Base-by-base conservation (phyloP, 2,329 filamentous ascomycete genomes). In the Myriangium duriaei region DNA sequence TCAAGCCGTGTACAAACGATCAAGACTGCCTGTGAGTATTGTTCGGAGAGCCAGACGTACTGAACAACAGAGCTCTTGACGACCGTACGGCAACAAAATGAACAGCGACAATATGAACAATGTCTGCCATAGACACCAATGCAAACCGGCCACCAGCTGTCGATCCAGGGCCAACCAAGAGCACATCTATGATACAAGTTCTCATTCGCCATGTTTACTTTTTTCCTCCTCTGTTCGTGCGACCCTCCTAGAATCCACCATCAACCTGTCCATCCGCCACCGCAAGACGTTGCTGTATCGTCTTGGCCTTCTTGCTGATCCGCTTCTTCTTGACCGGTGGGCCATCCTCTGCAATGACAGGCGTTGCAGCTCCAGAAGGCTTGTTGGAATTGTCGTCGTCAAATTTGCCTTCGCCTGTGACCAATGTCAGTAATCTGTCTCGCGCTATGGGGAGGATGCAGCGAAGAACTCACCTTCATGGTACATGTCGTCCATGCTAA, bases 401-500 rank as follows among this genome's bases (percentile, higher is more conserved):
- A 61, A 98, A 98, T 57, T 94, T 78, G 43, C 91, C 91, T 69
- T 98, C 91, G 52, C 88, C 88, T 96, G 53, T 37, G 21, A 44
- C 26, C 30, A 30, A 16, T 2, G 51, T 70, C 55, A 63, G 56
- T 7, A 45, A 46, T 28, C 19, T 17, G 21, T 42, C 28, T 13
- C 15, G 39, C 53, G 45, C 36, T 43, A 30, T 32, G n/a, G 21
- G 30, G 21, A 16, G 9, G n/a, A 12, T 29, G 11, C 12, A 13
- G 21, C 36, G 31, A 11, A 30, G 7, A n/a, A 64, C 83, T 77
- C 60, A 94, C 91, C 91, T 71, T 98, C 91, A 58, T 98, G 91
- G 64, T 98, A 98, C 83, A 98, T 86, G 56, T 95, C 88, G 58
- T 96, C 91, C 60, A 96, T 64, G 53, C 70, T 76, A 46, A 78